Evolutionary conservation across 352 stramenopile species (phyloP).

Genomic region (Globisporangium barbulae): DNA sequence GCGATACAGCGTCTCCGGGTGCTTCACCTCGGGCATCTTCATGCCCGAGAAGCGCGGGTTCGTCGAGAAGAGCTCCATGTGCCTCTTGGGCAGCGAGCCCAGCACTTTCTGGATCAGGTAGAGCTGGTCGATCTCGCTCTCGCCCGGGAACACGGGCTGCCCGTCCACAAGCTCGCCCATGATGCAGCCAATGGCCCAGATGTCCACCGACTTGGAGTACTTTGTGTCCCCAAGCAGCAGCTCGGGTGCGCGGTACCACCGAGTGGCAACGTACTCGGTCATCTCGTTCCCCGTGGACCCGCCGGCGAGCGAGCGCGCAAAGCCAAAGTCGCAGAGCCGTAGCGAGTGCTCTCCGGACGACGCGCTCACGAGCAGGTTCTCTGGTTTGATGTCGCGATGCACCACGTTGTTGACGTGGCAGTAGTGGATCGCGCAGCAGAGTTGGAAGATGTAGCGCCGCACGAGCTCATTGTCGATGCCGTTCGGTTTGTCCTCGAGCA

Average conservation of each 20-base stretch:
- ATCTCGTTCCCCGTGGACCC: conserved; percentile 87
- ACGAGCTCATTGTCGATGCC: conserved; percentile 91
- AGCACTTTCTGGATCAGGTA: conserved; percentile 99
- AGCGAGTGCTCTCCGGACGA: conserved; percentile 93
- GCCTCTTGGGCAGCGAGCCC: conserved; percentile 91
- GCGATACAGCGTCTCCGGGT: conserved; percentile 90
- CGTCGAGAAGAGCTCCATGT: conserved; percentile 90
- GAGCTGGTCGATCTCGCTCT: conserved; percentile 98
- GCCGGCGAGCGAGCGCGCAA: conserved; percentile 76
- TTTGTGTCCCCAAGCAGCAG: conserved; percentile 98
- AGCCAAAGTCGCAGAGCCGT: conserved; percentile 99
- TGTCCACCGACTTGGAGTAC: conserved; percentile 96
- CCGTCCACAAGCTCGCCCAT: conserved; percentile 97
- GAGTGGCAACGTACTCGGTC: conserved; percentile 98
- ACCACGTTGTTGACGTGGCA: conserved; percentile 97
- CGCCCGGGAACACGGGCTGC: conserved; percentile 97
- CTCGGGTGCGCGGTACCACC: conserved; percentile 98
- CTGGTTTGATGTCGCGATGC: conserved; percentile 99
- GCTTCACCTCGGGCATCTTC: conserved; percentile 91
- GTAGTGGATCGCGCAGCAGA: conserved; percentile 95
- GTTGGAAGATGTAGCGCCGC: conserved; percentile 98
- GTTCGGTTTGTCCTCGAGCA: conserved; percentile 90
- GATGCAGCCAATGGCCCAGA: conserved; percentile 97
- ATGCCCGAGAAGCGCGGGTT: conserved; percentile 91
- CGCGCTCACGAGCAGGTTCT: conserved; percentile 98